These are phyloP conservation scores for Globisporangium spiculum DNA, from an alignment of 352 stramenopile species.

Conservation along the genomic window DNA sequence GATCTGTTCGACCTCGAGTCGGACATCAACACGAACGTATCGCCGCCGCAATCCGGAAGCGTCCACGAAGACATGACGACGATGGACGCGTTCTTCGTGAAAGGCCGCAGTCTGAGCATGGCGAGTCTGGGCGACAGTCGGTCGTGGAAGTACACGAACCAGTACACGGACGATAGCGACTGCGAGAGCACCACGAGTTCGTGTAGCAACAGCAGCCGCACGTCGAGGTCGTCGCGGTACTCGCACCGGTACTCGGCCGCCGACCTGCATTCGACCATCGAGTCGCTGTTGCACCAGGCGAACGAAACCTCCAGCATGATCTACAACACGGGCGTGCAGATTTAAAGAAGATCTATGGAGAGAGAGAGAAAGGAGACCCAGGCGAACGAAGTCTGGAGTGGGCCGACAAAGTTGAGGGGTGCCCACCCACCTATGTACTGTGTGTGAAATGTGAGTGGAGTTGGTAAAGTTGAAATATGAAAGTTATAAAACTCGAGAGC, in stretches of 20 bases:
- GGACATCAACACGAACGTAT: conserved; percentile 33
- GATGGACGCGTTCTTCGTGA: conserved; percentile 29
- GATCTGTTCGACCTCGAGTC: conserved; percentile 59
- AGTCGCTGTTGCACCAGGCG: conserved; percentile 65
- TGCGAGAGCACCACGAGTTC: conserved; percentile 51
- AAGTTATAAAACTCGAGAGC: neutral
- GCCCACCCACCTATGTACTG: neutral
- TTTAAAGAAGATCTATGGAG: neutral
- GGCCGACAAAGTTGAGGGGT: neutral
- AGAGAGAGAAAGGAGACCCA: neutral
- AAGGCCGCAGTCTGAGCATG: conserved; percentile 32
- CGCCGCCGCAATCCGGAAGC: conserved; percentile 26
- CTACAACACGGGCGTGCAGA: conserved; percentile 21
- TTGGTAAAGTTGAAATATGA: conserved; percentile 3
- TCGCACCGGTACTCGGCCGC: conserved; percentile 47
- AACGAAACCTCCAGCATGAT: conserved; percentile 66
- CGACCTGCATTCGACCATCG: conserved; percentile 70
- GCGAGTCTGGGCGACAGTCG: conserved; percentile 23
- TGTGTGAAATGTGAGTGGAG: neutral
- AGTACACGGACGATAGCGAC: conserved; percentile 32
- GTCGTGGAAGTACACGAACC: conserved; percentile 32
- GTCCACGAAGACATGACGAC: conserved; percentile 24
- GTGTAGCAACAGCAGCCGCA: conserved; percentile 28
- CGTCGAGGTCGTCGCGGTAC: conserved; percentile 33
- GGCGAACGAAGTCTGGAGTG: neutral